Percentiles rank a stretch among this genome's conserved stretches.
Conservation (phyloP, 768 basidiomycete species). For the Paxillus ammoniavirescens region DNA sequence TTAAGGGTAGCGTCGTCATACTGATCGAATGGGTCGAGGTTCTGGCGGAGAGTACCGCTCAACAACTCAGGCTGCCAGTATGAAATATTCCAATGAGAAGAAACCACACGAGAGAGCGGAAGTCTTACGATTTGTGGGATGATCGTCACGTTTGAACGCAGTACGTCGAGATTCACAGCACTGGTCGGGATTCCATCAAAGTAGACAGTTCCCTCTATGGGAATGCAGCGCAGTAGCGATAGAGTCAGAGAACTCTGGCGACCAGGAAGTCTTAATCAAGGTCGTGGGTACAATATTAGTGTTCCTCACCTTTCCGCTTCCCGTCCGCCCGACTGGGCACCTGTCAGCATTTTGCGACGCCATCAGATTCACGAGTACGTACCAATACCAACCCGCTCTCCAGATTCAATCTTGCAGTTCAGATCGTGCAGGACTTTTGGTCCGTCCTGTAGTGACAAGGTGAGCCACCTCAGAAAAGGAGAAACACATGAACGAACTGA, state of each 20-base stretch:
- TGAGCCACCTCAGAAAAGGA: not conserved
- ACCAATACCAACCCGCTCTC: slow-evolving; percentile 59
- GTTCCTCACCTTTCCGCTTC: slow-evolving; percentile 48
- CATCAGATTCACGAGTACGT: slow-evolving; percentile 10
- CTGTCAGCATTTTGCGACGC: no score
- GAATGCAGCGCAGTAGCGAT: slow-evolving; percentile 54
- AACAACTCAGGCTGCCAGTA: slow-evolving; percentile 44
- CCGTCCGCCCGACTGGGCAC: slow-evolving; percentile 52
- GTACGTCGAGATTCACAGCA: slow-evolving; percentile 49
- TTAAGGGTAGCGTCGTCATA: slow-evolving; percentile 52
- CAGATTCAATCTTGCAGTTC: slow-evolving; percentile 49
- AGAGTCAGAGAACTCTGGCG: slow-evolving; percentile 48
- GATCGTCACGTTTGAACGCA: slow-evolving; percentile 55
- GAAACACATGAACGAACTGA: slow-evolving; percentile 16
- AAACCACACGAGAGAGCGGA: not conserved
- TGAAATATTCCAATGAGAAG: not conserved
- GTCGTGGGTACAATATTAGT: slow-evolving; percentile 6
- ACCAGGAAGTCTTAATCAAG: not conserved
- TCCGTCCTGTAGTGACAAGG: slow-evolving; percentile 38
- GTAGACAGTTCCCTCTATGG: slow-evolving; percentile 48
- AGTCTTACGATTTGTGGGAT: slow-evolving; percentile 53
- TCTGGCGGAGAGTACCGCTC: slow-evolving; percentile 53
- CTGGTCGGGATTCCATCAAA: slow-evolving; percentile 50
- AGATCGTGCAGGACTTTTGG: slow-evolving; percentile 55
- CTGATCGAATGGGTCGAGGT: slow-evolving; percentile 57